Evolutionary conservation across 2,329 filamentous ascomycete genomes (phyloP).

Genomic region (Pseudocercospora vitis): DNA sequence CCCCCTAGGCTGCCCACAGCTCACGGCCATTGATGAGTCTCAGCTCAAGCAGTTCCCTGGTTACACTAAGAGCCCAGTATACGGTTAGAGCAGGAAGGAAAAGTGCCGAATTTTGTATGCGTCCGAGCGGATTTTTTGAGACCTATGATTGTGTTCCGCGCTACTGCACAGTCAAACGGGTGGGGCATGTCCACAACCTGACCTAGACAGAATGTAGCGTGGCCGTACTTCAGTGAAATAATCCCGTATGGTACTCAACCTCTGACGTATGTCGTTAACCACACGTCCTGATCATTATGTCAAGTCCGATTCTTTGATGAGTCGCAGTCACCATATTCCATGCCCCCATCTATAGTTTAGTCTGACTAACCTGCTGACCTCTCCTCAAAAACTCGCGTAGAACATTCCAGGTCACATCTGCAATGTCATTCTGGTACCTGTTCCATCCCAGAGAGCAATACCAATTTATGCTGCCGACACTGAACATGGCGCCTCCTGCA

Average conservation of each 20-base stretch:
- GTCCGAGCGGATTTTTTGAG: slow-evolving; percentile 5
- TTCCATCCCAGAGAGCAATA: slow-evolving; percentile 12
- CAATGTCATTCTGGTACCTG: slow-evolving; percentile 8
- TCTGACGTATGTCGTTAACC: too few relatives aligned
- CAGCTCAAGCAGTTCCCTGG: slow-evolving; percentile 35
- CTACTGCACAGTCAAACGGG: too few relatives aligned
- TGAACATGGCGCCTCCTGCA: slow-evolving; percentile 10
- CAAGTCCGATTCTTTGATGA: neutral
- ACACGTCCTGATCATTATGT: too few relatives aligned
- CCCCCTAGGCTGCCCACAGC: slow-evolving; percentile 31
- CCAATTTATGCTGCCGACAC: slow-evolving; percentile 13
- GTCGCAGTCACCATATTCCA: too few relatives aligned
- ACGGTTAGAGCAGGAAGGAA: slow-evolving; percentile 12
- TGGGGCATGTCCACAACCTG: too few relatives aligned
- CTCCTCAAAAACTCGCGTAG: slow-evolving; percentile 9
- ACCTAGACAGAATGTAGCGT: too few relatives aligned
- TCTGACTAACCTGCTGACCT: neutral
- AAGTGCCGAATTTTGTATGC: slow-evolving; percentile 1
- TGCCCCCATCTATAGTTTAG: neutral
- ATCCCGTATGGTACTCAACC: too few relatives aligned
- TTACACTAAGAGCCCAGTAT: slow-evolving; percentile 26
- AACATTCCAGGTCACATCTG: slow-evolving; percentile 9
- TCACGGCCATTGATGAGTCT: slow-evolving; percentile 30
- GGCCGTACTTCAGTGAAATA: too few relatives aligned
- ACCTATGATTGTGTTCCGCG: too few relatives aligned